These are phyloP conservation scores for Vitis hybrid DNA, from an alignment of 177 flowering plant species.

Conservation along the genomic window DNA sequence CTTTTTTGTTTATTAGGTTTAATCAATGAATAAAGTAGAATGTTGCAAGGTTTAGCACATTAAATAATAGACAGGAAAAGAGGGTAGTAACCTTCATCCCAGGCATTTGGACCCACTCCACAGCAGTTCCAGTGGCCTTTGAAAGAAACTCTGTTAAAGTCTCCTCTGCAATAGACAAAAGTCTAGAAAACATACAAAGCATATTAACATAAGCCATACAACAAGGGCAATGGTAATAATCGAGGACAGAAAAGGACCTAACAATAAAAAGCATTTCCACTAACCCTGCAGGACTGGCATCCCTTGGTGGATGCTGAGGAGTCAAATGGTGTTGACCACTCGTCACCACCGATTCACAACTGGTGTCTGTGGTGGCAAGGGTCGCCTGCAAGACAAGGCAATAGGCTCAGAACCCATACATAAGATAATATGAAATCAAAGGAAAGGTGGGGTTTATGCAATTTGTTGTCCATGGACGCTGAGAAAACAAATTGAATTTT, in stretches of 20 bases:
- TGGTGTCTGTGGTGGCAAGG: conserved; percentile 58
- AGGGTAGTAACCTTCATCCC: conserved; percentile 88
- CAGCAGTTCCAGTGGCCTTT: conserved; percentile 99
- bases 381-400: conserved; percentile 38
- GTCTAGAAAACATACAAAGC: conserved; percentile 41
- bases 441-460: background rate
- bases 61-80: conserved; percentile 5
- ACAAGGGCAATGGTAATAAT: background rate
- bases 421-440: background rate
- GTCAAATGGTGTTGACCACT: conserved; percentile 59
- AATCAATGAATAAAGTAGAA: conserved; percentile 4
- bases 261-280: conserved; percentile 15
- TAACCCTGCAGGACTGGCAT: conserved; percentile 82
- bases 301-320: conserved; percentile 71
- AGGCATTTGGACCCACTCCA: conserved; percentile 99
- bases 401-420: background rate
- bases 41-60: conserved; percentile 1
- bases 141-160: conserved; percentile 99
- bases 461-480: background rate
- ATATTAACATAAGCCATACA: conserved; percentile 7
- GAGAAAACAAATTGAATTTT: background rate
- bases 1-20: background rate
- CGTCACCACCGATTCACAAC: conserved; percentile 73
- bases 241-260: conserved; percentile 10
- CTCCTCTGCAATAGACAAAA: conserved; percentile 99